phyloP scores from a whole-genome alignment of 345 rosid genomes.

The Arabis hirsuta region DNA sequence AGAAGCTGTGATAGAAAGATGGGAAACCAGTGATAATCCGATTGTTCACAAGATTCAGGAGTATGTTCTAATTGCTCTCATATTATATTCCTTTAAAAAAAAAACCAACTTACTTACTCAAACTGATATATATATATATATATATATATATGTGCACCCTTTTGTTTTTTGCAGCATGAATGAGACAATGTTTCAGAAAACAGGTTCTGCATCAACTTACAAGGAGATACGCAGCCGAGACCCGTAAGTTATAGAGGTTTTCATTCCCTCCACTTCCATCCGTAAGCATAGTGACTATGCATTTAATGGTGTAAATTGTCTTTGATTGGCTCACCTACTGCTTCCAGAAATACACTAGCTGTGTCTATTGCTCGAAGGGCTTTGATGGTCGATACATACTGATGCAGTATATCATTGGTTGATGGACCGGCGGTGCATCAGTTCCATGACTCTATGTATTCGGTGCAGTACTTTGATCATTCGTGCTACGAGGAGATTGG shows the following conservation, averaged over 20 bases:
- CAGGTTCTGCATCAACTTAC: constrained; percentile 81
- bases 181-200: constrained; percentile 82
- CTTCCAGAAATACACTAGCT: constrained; percentile 93
- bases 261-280: too few relatives aligned
- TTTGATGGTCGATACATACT: constrained; percentile 93
- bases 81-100: not conserved
- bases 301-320: too few relatives aligned
- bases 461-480: constrained; percentile 77
- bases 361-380: constrained; percentile 94
- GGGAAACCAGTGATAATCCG: constrained; percentile 97
- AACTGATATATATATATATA: constrained; percentile 1
- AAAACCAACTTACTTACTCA: not conserved
- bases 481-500: constrained; percentile 71
- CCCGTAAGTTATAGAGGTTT: constrained; percentile 63
- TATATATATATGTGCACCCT: constrained; percentile 19
- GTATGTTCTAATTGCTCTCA: constrained; percentile 49
- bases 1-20: constrained; percentile 88
- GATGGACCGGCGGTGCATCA: constrained; percentile 58
- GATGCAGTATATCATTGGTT: constrained; percentile 98
- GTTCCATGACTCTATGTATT: constrained; percentile 56
- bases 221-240: constrained; percentile 92
- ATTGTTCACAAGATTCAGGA: constrained; percentile 97
- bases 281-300: too few relatives aligned
- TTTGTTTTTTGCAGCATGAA: constrained; percentile 64
- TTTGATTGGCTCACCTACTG: constrained; percentile 79